Evolutionary conservation across 2,329 filamentous ascomycete species (phyloP).

Genomic region (Hypoxylon sp.): DNA sequence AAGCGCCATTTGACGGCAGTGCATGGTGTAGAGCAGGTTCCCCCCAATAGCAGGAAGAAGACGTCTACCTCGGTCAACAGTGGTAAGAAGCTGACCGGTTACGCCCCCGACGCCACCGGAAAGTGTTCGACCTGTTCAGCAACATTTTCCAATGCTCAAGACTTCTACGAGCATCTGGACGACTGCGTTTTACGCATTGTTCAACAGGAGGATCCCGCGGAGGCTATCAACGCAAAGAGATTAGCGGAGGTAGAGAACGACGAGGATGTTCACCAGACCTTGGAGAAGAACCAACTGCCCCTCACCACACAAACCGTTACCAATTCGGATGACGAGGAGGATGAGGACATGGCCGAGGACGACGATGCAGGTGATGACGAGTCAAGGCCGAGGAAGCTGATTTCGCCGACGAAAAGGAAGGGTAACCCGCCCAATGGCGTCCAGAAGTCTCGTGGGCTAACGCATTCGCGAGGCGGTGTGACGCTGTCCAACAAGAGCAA

Average conservation of each 20-base stretch:
- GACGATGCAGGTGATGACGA: slow-evolving; percentile 72
- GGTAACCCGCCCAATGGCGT: slow-evolving; percentile 67
- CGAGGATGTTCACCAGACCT: slow-evolving; percentile 69
- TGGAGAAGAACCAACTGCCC: slow-evolving; percentile 72
- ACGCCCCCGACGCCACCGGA: slow-evolving; percentile 83
- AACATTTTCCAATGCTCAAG: slow-evolving; percentile 92
- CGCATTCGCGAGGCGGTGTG: slow-evolving; percentile 80
- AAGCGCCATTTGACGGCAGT: slow-evolving; percentile 94
- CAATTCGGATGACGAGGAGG: slow-evolving; percentile 62
- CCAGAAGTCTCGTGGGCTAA: slow-evolving; percentile 78
- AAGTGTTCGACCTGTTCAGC: slow-evolving; percentile 95
- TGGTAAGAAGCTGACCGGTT: slow-evolving; percentile 75
- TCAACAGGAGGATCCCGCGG: slow-evolving; percentile 76
- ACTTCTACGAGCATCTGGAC: slow-evolving; percentile 98
- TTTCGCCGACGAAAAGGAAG: slow-evolving; percentile 68
- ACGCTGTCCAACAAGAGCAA: slow-evolving; percentile 65
- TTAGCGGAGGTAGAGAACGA: slow-evolving; percentile 75
- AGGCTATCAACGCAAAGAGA: slow-evolving; percentile 75
- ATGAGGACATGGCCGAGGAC: slow-evolving; percentile 67
- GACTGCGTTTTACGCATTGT: slow-evolving; percentile 79
- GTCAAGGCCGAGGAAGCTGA: slow-evolving; percentile 62
- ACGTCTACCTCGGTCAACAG: slow-evolving; percentile 53
- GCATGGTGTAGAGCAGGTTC: slow-evolving; percentile 93
- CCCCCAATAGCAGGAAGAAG: slow-evolving; percentile 86
- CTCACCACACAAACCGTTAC: slow-evolving; percentile 55